Base-by-base conservation (phyloP, 129 eudicot genomes). In the Lonicera japonica region DNA sequence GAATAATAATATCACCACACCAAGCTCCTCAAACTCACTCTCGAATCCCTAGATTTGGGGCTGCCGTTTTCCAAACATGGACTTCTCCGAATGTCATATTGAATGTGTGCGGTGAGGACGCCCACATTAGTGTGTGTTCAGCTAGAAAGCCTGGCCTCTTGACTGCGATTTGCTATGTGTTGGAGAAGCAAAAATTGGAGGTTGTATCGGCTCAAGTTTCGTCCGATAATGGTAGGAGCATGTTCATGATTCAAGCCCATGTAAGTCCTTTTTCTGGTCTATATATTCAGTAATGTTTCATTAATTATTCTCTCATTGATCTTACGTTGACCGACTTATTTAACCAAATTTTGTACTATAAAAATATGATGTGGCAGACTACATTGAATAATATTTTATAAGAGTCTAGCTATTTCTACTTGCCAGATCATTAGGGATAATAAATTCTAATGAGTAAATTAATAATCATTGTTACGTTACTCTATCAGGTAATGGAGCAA, bases 201-300 rank as follows among this genome's bases (percentile, higher is more conserved):
- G 63, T 92, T 21, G 61, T 85, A 18, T 85, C 95, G 13, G 86
- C 87, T 63, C 82, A 88, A 5, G 76, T 83, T 21, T 85, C 75
- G 7, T 68, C 89, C 0, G 89, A 85, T 61, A 74, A 54, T 8
- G 10, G 25, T 6, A 72, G 60, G 36, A 65, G 54, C 78, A 60
- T 83, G 79, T 85, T 67, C 80, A 82, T 94, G 91, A 76, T 94
- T 72, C 96, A 88, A 63, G 79, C 81, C 60, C 87, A 67, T 48
- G 96, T 87, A 80, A 82, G 90, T 76, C 48, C 36, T 29, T 29
- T 29, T 29, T 1, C 2, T 29, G 2, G 2, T 6, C 36, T 29
- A 29, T 29, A 1, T 6, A 29, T 29, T 29, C 36, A 29, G n/a
- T n/a, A n/a, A n/a, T 29, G 2, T 29, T 29, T 29, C 4, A 1